These are phyloP conservation scores for Aurifilum marmelostoma DNA, from an alignment of 2,329 filamentous ascomycete genomes.

Conservation along the genomic window DNA sequence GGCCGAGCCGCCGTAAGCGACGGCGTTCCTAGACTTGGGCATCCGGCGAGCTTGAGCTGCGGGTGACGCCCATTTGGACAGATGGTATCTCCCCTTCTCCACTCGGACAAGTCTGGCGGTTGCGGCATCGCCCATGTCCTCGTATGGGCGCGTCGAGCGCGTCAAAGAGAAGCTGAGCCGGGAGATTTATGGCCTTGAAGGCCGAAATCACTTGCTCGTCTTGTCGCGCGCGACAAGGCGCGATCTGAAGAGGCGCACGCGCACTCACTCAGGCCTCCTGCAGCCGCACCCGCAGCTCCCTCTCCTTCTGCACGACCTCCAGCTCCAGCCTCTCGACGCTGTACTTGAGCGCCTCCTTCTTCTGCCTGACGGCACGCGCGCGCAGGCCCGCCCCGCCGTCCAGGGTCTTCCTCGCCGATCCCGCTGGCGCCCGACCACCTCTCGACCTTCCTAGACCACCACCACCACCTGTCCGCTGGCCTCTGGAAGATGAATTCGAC, in stretches of 20 bases:
- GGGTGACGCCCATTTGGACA: background rate
- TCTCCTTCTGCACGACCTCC: slow-evolving; percentile 77
- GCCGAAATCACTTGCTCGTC: background rate
- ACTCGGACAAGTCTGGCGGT: background rate
- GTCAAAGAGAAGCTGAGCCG: background rate
- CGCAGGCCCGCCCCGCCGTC: slow-evolving; percentile 57
- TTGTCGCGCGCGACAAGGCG: background rate
- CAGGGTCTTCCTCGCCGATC: slow-evolving; percentile 44
- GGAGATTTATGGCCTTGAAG: background rate
- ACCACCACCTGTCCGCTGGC: slow-evolving; percentile 31
- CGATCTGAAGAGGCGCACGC: background rate
- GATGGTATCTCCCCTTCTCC: background rate
- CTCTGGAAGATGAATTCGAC: slow-evolving; percentile 32
- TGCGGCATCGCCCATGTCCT: background rate
- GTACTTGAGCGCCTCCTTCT: slow-evolving; percentile 85
- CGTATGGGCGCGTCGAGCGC: too few species aligned
- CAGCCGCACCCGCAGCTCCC: slow-evolving; percentile 58
- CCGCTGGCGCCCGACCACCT: slow-evolving; percentile 27
- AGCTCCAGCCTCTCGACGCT: slow-evolving; percentile 83
- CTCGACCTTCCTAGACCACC: slow-evolving; percentile 18
- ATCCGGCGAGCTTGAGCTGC: background rate
- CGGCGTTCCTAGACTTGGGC: background rate
- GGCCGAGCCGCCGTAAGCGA: background rate
- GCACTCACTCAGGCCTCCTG: slow-evolving; percentile 38
- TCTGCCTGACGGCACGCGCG: slow-evolving; percentile 69